A percentile compares a stretch with the other conserved stretches of the same genome.
Evolutionary conservation across 2,329 filamentous ascomycete genomes (phyloP).

Genomic region (Fusarium decemcellulare): DNA sequence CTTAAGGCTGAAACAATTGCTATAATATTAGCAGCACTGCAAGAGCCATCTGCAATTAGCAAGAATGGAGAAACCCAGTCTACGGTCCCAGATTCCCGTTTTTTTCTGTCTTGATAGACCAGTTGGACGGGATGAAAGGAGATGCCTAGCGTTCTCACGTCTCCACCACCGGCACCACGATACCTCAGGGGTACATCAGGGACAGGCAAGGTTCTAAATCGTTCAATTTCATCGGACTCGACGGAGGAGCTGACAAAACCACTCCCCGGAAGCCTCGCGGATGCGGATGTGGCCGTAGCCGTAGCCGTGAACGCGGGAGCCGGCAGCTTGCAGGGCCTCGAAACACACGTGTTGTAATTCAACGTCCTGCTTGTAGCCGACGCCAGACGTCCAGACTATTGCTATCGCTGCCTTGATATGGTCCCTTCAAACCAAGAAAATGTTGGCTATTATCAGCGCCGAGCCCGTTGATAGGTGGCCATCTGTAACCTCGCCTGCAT

Average conservation of each 20-base stretch:
- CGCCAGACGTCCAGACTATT: slow-evolving; percentile 8
- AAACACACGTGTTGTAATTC: slow-evolving; percentile 34
- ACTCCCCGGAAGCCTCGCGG: slow-evolving; percentile 25
- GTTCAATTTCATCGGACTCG: slow-evolving; percentile 23
- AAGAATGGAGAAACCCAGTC: slow-evolving; percentile 3
- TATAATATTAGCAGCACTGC: slow-evolving; percentile 15
- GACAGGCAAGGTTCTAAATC: slow-evolving; percentile 25
- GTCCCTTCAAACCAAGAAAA: not conserved
- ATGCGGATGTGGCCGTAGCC: slow-evolving; percentile 3
- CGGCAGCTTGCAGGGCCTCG: slow-evolving; percentile 32
- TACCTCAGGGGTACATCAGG: slow-evolving; percentile 9
- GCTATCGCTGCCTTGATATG: slow-evolving; percentile 27
- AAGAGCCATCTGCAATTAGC: slow-evolving; percentile 1
- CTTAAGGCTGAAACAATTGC: slow-evolving; percentile 36
- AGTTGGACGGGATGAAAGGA: slow-evolving; percentile 1
- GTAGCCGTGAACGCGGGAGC: slow-evolving; percentile 28
- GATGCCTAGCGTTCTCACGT: slow-evolving; percentile 10
- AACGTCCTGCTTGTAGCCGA: slow-evolving; percentile 20
- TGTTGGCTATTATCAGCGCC: not conserved
- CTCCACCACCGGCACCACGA: slow-evolving; percentile 6
- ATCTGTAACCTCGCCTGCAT: slow-evolving; percentile 28
- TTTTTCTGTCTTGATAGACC: slow-evolving; percentile 1
- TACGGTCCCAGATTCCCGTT: slow-evolving; percentile 1
- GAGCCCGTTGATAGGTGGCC: slow-evolving; percentile 3
- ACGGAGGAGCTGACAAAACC: slow-evolving; percentile 25